phyloP scores from a whole-genome alignment of 352 stramenopile genomes.

The Phytophthora hibernalis region DNA sequence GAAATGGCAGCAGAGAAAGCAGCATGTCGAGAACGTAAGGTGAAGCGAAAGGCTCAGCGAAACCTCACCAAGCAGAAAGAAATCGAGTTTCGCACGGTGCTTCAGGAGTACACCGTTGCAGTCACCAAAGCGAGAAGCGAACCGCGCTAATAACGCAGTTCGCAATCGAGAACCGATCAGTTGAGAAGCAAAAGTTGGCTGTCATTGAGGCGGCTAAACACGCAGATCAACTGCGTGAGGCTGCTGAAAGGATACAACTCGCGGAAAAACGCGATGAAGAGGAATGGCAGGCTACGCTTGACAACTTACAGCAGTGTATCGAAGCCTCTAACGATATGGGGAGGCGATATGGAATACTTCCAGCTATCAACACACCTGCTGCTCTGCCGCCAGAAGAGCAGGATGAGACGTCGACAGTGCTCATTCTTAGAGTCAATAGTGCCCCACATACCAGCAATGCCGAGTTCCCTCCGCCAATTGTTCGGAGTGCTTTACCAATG shows the following conservation, averaged over 20 bases:
- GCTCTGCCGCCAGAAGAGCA: conserved; percentile 41
- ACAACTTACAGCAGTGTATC: conserved; percentile 46
- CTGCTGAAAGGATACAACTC: conserved; percentile 17
- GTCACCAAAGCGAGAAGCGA: conserved; percentile 56
- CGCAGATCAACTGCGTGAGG: conserved; percentile 18
- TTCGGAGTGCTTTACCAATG: background rate
- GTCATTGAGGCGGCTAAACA: conserved; percentile 14
- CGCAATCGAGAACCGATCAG: conserved; percentile 43
- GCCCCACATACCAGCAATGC: background rate
- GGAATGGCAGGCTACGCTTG: conserved; percentile 6
- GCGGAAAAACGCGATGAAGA: conserved; percentile 32
- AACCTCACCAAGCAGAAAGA: conserved; percentile 58
- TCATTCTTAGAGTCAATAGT: conserved; percentile 63
- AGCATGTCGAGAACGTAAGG: conserved; percentile 49
- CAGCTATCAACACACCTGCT: conserved; percentile 58
- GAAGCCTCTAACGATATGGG: conserved; percentile 50
- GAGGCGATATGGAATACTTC: conserved; percentile 55
- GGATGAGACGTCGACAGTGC: conserved; percentile 59
- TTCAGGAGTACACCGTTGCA: conserved; percentile 55
- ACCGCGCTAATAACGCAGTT: conserved; percentile 56
- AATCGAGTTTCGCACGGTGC: conserved; percentile 47
- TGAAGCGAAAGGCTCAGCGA: conserved; percentile 55
- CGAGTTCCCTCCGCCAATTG: background rate
- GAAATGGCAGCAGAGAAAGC: conserved; percentile 33
- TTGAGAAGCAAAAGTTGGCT: conserved; percentile 27